phyloP scores from a whole-genome alignment of 2,329 filamentous ascomycete species.

The Tolypocladium amazonense region DNA sequence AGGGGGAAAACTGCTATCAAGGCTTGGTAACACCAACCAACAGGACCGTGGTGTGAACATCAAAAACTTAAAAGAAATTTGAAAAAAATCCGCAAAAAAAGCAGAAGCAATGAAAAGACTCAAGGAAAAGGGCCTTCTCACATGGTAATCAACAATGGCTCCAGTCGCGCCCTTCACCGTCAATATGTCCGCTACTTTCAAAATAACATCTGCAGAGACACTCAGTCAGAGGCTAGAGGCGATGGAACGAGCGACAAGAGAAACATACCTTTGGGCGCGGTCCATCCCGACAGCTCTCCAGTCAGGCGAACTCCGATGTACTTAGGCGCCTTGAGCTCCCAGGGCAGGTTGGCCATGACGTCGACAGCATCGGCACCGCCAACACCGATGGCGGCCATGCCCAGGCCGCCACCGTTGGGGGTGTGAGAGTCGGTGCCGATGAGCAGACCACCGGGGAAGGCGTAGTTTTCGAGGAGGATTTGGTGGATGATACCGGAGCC shows the following conservation, averaged over 20 bases:
- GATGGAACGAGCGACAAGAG: not conserved
- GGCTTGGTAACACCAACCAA: no score
- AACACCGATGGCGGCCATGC: slow-evolving; percentile 90
- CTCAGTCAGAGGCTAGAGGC: not conserved
- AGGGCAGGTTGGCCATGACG: slow-evolving; percentile 88
- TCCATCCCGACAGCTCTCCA: slow-evolving; percentile 80
- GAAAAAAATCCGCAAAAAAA: not conserved
- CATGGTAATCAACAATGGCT: slow-evolving; percentile 82
- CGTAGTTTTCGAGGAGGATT: slow-evolving; percentile 95
- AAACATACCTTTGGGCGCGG: slow-evolving; percentile 60
- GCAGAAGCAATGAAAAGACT: no score
- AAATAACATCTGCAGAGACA: slow-evolving; percentile 62
- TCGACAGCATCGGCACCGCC: slow-evolving; percentile 96
- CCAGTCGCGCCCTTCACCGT: slow-evolving; percentile 93
- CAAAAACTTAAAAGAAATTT: not conserved
- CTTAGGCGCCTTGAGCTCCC: slow-evolving; percentile 94
- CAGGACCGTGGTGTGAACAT: no score
- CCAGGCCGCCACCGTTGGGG: slow-evolving; percentile 90
- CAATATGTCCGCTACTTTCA: slow-evolving; percentile 76
- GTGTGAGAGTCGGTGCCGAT: slow-evolving; percentile 96
- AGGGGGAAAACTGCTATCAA: no score
- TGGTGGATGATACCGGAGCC: slow-evolving; percentile 96
- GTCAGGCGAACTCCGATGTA: slow-evolving; percentile 77
- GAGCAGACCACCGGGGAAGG: slow-evolving; percentile 94
- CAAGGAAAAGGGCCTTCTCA: no score